Conservation (phyloP, 345 rosid species). For the Syzygium oleosum region DNA sequence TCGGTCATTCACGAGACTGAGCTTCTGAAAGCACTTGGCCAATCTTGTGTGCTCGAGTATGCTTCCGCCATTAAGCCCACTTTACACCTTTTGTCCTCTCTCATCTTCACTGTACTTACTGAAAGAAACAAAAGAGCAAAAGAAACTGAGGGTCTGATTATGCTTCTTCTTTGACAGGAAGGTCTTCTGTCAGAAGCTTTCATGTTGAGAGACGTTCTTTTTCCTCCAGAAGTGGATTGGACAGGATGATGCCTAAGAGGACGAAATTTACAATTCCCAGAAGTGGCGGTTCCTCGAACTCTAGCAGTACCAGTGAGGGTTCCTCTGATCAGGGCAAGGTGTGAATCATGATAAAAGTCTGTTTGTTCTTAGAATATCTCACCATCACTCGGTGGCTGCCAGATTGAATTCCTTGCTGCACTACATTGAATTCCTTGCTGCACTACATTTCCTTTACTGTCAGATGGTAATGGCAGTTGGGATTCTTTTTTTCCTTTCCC, state of each 20-base stretch:
- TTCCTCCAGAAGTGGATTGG: conserved; percentile 6
- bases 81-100: neutral
- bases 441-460: neutral
- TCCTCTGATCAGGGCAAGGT: conserved; percentile 40
- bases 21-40: neutral
- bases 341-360: neutral
- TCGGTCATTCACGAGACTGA: neutral
- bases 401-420: neutral
- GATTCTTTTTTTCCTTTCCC: neutral
- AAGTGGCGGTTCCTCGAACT: conserved; percentile 31
- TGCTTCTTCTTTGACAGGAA: neutral
- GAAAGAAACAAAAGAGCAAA: neutral
- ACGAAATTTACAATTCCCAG: conserved; percentile 13
- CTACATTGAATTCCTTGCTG: neutral
- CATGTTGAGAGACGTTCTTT: neutral
- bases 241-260: conserved; percentile 16
- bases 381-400: neutral
- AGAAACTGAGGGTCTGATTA: neutral
- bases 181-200: neutral
- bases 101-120: neutral
- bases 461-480: neutral
- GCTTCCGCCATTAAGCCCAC: neutral
- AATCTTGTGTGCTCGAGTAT: neutral
- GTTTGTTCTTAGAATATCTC: neutral
- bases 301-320: conserved; percentile 18